Evolutionary conservation across 164 flowering plant species (phyloP).

Genomic region (Vitis rupestris): DNA sequence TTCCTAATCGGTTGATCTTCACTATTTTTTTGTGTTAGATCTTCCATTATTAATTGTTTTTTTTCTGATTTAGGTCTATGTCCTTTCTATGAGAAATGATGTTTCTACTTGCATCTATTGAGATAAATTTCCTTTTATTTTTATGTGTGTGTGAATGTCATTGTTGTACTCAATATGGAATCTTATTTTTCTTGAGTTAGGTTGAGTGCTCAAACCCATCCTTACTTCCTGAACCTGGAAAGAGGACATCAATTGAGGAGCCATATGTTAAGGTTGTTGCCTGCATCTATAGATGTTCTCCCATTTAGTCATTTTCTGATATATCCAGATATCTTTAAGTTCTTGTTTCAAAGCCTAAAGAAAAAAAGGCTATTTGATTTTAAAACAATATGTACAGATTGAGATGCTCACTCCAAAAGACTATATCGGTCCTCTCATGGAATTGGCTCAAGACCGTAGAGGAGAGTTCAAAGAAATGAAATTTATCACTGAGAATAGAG

Average conservation of each 20-base stretch:
- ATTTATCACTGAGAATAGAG: slow-evolving; percentile 81
- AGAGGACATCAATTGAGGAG: slow-evolving; percentile 80
- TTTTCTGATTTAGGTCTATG: too few relatives aligned
- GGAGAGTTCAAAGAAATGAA: slow-evolving; percentile 93
- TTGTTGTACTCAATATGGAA: not conserved
- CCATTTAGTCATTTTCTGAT: not conserved
- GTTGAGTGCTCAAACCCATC: slow-evolving; percentile 98
- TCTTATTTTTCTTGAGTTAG: slow-evolving; percentile 34
- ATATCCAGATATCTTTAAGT: not conserved
- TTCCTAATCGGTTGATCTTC: too few relatives aligned
- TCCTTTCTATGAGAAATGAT: too few relatives aligned
- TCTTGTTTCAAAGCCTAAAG: not conserved
- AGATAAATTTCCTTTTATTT: too few relatives aligned
- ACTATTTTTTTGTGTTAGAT: too few relatives aligned
- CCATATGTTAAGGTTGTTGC: slow-evolving; percentile 82
- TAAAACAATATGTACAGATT: slow-evolving; percentile 45
- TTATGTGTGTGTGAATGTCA: slow-evolving; percentile 1
- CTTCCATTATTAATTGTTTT: too few relatives aligned
- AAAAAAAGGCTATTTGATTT: slow-evolving; percentile 3
- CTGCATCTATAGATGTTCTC: slow-evolving; percentile 3
- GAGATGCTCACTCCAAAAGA: slow-evolving; percentile 98
- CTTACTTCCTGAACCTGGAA: slow-evolving; percentile 86
- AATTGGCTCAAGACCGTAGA: slow-evolving; percentile 92
- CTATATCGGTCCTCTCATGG: slow-evolving; percentile 93
- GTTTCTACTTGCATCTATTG: too few relatives aligned